A percentile compares a stretch with the other conserved stretches of the same genome.
Evolutionary conservation across 2,329 filamentous ascomycete genomes (phyloP).

Genomic region (Fonsecaea multimorphosa): DNA sequence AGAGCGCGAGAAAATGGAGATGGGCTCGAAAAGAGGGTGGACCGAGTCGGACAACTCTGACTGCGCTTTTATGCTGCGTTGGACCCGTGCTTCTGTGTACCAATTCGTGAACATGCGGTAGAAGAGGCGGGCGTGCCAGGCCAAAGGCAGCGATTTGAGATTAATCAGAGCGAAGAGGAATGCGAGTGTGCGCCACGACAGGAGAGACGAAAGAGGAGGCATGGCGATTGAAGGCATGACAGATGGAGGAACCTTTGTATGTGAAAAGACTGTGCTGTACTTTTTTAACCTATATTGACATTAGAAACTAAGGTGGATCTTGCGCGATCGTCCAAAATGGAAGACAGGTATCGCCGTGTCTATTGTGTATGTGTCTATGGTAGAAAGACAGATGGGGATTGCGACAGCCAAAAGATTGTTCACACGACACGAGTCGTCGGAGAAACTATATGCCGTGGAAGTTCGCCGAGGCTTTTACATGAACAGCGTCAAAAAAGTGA

Average conservation of each 20-base stretch:
- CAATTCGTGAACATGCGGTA: conserved; percentile 62
- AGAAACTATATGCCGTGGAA: neutral
- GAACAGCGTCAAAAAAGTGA: neutral
- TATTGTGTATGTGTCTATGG: neutral
- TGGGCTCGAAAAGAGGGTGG: conserved; percentile 73
- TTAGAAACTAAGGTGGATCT: neutral
- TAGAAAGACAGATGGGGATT: neutral
- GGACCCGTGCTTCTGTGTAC: conserved; percentile 53
- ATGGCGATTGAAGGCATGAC: conserved; percentile 17
- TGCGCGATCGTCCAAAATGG: neutral
- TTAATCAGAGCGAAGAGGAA: conserved; percentile 67
- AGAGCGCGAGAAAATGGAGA: conserved; percentile 70
- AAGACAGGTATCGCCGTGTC: neutral
- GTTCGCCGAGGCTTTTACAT: neutral
- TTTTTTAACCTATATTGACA: neutral
- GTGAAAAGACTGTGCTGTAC: neutral
- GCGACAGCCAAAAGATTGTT: neutral
- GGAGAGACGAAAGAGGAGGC: conserved; percentile 21
- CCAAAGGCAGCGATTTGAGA: conserved; percentile 74
- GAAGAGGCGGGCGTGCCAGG: conserved; percentile 73
- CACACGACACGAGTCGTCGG: too few species aligned
- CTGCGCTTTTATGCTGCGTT: conserved; percentile 52
- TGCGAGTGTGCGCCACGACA: conserved; percentile 46
- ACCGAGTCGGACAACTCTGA: conserved; percentile 33
- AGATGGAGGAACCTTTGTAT: neutral